phyloP scores from a whole-genome alignment of 169 alveolate species.

The Plasmodium cynomolgi region DNA sequence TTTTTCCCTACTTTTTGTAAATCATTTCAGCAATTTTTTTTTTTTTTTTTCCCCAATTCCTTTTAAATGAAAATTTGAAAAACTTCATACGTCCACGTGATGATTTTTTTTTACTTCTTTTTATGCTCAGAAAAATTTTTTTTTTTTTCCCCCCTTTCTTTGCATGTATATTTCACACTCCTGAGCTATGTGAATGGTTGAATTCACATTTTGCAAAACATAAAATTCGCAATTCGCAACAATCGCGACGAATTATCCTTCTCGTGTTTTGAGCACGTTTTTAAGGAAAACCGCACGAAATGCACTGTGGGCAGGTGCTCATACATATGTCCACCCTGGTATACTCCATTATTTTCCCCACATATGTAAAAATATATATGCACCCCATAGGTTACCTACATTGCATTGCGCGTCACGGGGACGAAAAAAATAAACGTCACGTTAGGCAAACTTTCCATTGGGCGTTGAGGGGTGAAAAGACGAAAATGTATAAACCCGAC shows the following conservation, averaged over 20 bases:
- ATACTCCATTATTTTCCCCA: background rate
- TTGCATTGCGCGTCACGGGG: background rate
- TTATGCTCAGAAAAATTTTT: background rate
- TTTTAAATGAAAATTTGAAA: background rate
- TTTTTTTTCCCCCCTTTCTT: background rate
- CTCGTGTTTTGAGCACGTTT: background rate
- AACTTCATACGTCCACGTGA: background rate
- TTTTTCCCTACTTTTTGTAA: background rate
- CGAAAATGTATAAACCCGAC: background rate
- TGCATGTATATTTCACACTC: background rate
- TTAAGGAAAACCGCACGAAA: background rate
- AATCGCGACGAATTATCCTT: background rate
- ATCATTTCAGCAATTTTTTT: background rate
- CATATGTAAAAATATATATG: background rate
- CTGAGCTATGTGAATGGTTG: background rate
- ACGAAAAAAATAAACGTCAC: background rate
- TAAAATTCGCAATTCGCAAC: background rate
- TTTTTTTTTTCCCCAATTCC: background rate
- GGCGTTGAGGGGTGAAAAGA: background rate
- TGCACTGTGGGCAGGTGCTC: background rate
- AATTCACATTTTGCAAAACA: background rate
- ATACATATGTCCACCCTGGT: background rate
- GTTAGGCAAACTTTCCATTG: background rate
- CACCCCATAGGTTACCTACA: background rate
- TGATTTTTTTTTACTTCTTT: too few species aligned